Evolutionary conservation across 2,329 filamentous ascomycete genomes (phyloP).

Genomic region (Bipolaris gigantea): DNA sequence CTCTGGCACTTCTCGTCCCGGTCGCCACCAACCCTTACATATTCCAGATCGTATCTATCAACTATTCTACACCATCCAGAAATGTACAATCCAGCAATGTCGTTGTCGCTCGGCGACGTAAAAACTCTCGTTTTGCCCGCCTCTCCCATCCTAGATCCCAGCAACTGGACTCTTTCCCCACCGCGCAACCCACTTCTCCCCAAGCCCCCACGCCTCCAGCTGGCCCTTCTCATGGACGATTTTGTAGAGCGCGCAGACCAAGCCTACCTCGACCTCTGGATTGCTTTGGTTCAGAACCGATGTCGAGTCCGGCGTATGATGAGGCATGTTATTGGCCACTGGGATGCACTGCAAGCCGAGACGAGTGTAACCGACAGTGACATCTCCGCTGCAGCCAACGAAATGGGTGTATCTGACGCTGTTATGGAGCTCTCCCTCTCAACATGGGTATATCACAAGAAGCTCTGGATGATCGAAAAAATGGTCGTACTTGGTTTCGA

Average conservation of each 20-base stretch:
- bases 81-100: constrained; percentile 65
- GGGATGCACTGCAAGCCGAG: constrained; percentile 81
- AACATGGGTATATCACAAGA: constrained; percentile 88
- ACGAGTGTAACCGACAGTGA: constrained; percentile 55
- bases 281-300: constrained; percentile 85
- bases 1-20: constrained; percentile 74
- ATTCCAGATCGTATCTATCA: constrained; percentile 78
- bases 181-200: constrained; percentile 51
- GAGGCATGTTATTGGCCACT: constrained; percentile 78
- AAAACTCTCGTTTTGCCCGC: constrained; percentile 72
- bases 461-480: constrained; percentile 83
- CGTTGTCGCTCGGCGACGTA: constrained; percentile 82
- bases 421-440: constrained; percentile 72
- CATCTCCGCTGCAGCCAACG: constrained; percentile 43
- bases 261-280: constrained; percentile 80
- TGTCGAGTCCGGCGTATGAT: constrained; percentile 88
- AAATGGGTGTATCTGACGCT: constrained; percentile 44
- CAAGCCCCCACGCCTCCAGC: constrained; percentile 71
- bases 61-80: constrained; percentile 72
- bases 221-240: constrained; percentile 68
- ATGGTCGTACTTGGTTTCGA: constrained; percentile 93
- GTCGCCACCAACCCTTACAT: constrained; percentile 80
- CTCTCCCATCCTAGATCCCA: constrained; percentile 69
- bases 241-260: constrained; percentile 62
- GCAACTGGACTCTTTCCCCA: constrained; percentile 73